phyloP scores from a whole-genome alignment of 495 filamentous ascomycete species.

The Penicillium dipodomyicola region DNA sequence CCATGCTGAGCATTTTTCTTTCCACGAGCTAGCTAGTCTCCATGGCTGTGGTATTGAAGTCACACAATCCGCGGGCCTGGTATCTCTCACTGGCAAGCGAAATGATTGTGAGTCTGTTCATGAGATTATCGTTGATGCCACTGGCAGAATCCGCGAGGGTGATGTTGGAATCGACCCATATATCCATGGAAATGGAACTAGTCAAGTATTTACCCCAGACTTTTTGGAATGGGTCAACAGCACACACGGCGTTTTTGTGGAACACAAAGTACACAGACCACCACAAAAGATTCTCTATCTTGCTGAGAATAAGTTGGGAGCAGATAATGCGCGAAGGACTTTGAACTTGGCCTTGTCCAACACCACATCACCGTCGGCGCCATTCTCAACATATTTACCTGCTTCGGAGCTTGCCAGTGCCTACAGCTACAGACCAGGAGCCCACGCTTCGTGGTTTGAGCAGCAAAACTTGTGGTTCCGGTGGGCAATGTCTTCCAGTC shows the following conservation, averaged over 20 bases:
- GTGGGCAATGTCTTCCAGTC: slow-evolving; percentile 35
- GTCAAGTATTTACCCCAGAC: slow-evolving; percentile 16
- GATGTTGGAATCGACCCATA: slow-evolving; percentile 24
- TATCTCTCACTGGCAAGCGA: slow-evolving; percentile 43
- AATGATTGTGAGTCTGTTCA: slow-evolving; percentile 37
- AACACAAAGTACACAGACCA: slow-evolving; percentile 13
- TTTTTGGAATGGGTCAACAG: slow-evolving; percentile 39
- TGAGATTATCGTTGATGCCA: slow-evolving; percentile 43
- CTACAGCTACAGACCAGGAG: slow-evolving; percentile 23
- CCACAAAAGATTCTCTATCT: slow-evolving; percentile 35
- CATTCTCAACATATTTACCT: slow-evolving; percentile 42
- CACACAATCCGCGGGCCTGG: slow-evolving; percentile 31
- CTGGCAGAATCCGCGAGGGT: slow-evolving; percentile 34
- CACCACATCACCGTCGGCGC: slow-evolving; percentile 15
- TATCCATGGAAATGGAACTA: slow-evolving; percentile 5
- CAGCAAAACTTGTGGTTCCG: slow-evolving; percentile 41
- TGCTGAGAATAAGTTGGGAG: slow-evolving; percentile 33
- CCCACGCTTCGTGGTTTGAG: slow-evolving; percentile 32
- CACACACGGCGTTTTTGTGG: slow-evolving; percentile 32
- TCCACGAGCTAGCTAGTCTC: slow-evolving; percentile 43
- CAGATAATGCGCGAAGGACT: slow-evolving; percentile 36
- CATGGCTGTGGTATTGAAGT: slow-evolving; percentile 45
- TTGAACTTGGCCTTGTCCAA: slow-evolving; percentile 35
- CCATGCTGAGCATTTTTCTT: slow-evolving; percentile 37
- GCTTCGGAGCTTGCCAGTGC: slow-evolving; percentile 24